phyloP scores from a whole-genome alignment of 495 filamentous ascomycete genomes.

The Recurvomyces mirabilis region DNA sequence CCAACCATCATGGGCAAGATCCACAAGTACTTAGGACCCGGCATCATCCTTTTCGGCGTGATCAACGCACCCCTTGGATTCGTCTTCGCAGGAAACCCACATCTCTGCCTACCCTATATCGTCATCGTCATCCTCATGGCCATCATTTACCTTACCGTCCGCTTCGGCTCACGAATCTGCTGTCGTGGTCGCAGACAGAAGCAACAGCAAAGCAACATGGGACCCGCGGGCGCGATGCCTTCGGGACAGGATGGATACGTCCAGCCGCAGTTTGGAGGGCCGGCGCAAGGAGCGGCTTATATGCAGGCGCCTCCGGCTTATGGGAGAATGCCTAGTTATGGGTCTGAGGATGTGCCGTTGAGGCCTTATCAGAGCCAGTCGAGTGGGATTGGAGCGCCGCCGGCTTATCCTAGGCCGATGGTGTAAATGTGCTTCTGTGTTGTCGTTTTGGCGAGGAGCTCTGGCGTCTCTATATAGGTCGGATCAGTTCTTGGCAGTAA shows the following conservation, averaged over 20 bases:
- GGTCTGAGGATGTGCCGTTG: slow-evolving; percentile 8
- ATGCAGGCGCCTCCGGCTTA: slow-evolving; percentile 9
- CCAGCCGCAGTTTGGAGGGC: slow-evolving; percentile 7
- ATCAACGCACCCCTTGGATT: slow-evolving; percentile 39
- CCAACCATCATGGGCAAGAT: slow-evolving; percentile 35
- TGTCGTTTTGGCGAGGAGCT: no score
- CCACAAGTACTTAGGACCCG: slow-evolving; percentile 41
- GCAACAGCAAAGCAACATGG: background rate
- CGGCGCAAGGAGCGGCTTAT: background rate
- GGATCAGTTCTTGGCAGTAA: no score
- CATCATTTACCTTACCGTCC: slow-evolving; percentile 4
- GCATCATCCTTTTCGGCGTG: slow-evolving; percentile 39
- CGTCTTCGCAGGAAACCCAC: slow-evolving; percentile 20
- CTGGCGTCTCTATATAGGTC: no score
- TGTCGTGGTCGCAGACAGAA: slow-evolving; percentile 2
- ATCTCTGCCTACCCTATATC: slow-evolving; percentile 6
- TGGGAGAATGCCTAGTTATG: background rate
- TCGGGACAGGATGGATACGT: slow-evolving; percentile 5
- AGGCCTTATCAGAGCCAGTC: slow-evolving; percentile 7
- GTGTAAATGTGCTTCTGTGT: no score
- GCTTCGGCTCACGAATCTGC: slow-evolving; percentile 5
- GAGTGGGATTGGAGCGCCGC: slow-evolving; percentile 4
- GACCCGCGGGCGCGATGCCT: no score
- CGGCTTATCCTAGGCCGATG: slow-evolving; percentile 3
- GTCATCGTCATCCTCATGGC: background rate